Conservation (phyloP, 129 eudicot species). For the Lactuca saligna region DNA sequence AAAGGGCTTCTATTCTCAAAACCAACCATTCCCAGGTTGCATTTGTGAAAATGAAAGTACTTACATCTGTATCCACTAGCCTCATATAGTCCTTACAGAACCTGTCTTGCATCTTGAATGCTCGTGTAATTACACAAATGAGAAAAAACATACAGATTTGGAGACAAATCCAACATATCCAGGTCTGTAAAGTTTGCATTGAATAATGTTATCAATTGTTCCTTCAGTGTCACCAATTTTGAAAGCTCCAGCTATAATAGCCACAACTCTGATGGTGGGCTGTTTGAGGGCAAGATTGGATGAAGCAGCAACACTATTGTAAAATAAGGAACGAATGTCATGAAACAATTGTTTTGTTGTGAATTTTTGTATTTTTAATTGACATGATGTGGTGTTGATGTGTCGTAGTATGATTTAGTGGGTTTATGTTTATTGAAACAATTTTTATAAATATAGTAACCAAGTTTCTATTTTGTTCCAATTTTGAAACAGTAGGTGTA, state of each 20-base stretch:
- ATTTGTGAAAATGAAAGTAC: slow-evolving; percentile 58
- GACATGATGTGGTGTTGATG: too few relatives aligned
- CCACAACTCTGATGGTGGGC: slow-evolving; percentile 81
- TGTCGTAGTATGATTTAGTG: too few relatives aligned
- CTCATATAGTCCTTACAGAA: slow-evolving; percentile 55
- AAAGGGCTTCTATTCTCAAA: slow-evolving; percentile 62
- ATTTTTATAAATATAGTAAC: too few relatives aligned
- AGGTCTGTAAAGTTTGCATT: slow-evolving; percentile 95
- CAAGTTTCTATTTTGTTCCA: too few relatives aligned
- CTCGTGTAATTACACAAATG: slow-evolving; percentile 47
- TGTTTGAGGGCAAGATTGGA: slow-evolving; percentile 79
- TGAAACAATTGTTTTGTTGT: too few relatives aligned
- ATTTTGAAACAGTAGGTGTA: too few relatives aligned
- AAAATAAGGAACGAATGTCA: too few relatives aligned
- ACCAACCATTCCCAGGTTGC: slow-evolving; percentile 78
- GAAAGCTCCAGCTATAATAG: slow-evolving; percentile 89
- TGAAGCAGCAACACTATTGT: slow-evolving; percentile 78
- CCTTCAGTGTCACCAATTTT: slow-evolving; percentile 97
- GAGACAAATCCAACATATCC: slow-evolving; percentile 98
- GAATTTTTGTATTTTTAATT: too few relatives aligned
- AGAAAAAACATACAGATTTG: slow-evolving; percentile 69
- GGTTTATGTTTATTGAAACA: too few relatives aligned
- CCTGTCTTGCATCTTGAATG: slow-evolving; percentile 64
- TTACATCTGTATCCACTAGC: slow-evolving; percentile 78
- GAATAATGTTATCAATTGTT: slow-evolving; percentile 86